Base-by-base conservation (phyloP, 2,329 filamentous ascomycete genomes). In the Penicillium sp. region DNA sequence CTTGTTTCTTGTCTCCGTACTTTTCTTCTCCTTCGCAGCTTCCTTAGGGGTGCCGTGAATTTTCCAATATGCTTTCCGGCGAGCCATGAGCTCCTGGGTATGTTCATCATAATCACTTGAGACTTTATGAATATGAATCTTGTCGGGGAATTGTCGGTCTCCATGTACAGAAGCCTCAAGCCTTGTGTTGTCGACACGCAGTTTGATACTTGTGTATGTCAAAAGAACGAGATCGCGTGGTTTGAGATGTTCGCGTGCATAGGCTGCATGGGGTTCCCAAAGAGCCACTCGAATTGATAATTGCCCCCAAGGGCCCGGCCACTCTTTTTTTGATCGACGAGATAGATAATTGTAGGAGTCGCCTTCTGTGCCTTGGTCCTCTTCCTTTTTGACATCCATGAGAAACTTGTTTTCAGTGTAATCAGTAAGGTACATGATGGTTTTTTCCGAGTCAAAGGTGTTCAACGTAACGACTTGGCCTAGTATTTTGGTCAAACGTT, bases 361-460 rank as follows among this genome's bases (percentile, higher is more conserved):
- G 3, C 74, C 75, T 31, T 77, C 72, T 27, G 62, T 64, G 4
- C 59, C 59, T 5, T 59, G 48, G 11, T 50, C 41, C 4, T 56
- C 54, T 7, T 66, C 60, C 22, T 51, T 51, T 13, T 36, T 38
- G 35, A 77, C 78, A 23, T 79, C 62, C 47, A 73, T 81, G 41
- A 95, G 79, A 1, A 54, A 42, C 0, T 69, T 55, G 53, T 95
- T 86, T 34, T 76, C 66, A 0, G 87, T 93, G 60, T 89, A 95
- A 61, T 95, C 89, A 0, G 85, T 84, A 12, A 94, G 67, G 69
- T 88, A 88, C 0, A 95, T 47, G 4, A 78, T 76, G 9, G 76
- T 63, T 39, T 64, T 74, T 16, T 74, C 70, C 30, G 50, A 51
- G 26, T 64, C 60, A 16, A 52, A 58, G 10, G 64, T 55, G 48